Evolutionary conservation across 768 basidiomycete species (phyloP).

Genomic region (Tricholoma sp.): DNA sequence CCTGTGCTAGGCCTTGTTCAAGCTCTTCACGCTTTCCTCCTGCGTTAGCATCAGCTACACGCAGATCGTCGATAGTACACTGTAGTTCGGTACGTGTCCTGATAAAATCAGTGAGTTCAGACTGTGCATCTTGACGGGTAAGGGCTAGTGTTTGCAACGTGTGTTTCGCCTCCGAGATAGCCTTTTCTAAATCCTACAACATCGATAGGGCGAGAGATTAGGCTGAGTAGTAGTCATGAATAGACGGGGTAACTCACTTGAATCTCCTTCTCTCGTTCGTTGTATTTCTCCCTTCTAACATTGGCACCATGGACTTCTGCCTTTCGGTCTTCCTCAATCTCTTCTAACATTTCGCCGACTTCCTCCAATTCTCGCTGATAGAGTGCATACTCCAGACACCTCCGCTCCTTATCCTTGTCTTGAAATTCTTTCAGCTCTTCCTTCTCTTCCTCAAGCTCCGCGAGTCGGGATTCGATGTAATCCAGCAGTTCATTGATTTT

Average conservation of each 20-base stretch:
- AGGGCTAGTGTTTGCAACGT: conserved; percentile 63
- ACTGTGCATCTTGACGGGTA: conserved; percentile 69
- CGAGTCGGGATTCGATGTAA: conserved; percentile 85
- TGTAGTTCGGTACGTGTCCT: conserved; percentile 82
- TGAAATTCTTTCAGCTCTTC: conserved; percentile 97
- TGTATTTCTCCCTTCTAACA: conserved; percentile 75
- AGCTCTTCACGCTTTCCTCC: conserved; percentile 60
- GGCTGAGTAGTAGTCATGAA: neutral
- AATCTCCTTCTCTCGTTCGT: conserved; percentile 78
- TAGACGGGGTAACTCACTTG: conserved; percentile 44
- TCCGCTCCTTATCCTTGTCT: conserved; percentile 89
- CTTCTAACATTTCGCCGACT: conserved; percentile 77
- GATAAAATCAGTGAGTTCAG: conserved; percentile 84
- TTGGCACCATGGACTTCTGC: conserved; percentile 85
- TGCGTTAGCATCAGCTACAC: conserved; percentile 56
- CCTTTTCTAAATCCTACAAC: conserved; percentile 63
- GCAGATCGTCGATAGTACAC: conserved; percentile 77
- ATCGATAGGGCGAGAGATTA: neutral
- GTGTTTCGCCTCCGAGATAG: conserved; percentile 67
- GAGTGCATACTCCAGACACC: conserved; percentile 92
- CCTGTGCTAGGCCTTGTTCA: conserved; percentile 55
- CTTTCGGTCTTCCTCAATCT: conserved; percentile 78
- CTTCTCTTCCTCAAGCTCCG: conserved; percentile 96
- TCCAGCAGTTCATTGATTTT: conserved; percentile 90
- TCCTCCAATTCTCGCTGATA: conserved; percentile 91